phyloP scores from a whole-genome alignment of 2,329 filamentous ascomycete genomes.

The Endocalyx cinctus region DNA sequence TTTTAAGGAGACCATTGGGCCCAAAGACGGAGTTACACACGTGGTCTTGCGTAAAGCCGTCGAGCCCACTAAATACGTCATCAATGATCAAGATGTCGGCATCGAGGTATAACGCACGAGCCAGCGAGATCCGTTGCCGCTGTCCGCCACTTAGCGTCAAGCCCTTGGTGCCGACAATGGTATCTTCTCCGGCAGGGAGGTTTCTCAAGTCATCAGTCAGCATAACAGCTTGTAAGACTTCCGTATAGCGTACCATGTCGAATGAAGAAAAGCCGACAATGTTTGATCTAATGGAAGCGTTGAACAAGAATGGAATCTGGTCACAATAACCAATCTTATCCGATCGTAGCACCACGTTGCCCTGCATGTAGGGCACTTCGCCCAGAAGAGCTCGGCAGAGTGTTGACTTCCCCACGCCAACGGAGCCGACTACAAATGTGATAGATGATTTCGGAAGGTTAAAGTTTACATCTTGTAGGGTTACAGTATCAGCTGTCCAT shows the following conservation, averaged over 20 bases:
- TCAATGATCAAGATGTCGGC: conserved; percentile 22
- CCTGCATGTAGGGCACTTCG: conserved; percentile 20
- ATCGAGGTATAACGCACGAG: conserved; percentile 22
- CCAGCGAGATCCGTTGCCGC: conserved; percentile 31
- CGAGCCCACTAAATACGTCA: conserved; percentile 27
- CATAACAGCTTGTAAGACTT: neutral
- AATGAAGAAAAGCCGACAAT: conserved; percentile 15
- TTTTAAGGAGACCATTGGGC: conserved; percentile 11
- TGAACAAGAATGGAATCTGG: conserved; percentile 27
- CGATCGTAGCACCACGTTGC: conserved; percentile 12
- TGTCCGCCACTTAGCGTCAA: conserved; percentile 40
- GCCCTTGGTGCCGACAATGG: conserved; percentile 36
- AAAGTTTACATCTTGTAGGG: conserved; percentile 22
- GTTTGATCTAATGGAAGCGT: conserved; percentile 21
- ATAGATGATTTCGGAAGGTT: conserved; percentile 22
- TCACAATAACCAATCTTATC: conserved; percentile 25
- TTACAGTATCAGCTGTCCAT: neutral
- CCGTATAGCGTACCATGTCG: conserved; percentile 2
- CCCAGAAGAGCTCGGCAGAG: conserved; percentile 33
- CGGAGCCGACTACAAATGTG: conserved; percentile 33
- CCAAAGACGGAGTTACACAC: conserved; percentile 21
- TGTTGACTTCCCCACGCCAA: conserved; percentile 39
- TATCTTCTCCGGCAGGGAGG: conserved; percentile 30
- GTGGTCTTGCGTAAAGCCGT: conserved; percentile 21
- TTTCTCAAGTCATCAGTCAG: neutral